Evolutionary conservation across 1,284 basidiomycete genomes (phyloP), one percentile per base, ranked within the genome.

Genomic region (Boletus hoseneyae): DNA sequence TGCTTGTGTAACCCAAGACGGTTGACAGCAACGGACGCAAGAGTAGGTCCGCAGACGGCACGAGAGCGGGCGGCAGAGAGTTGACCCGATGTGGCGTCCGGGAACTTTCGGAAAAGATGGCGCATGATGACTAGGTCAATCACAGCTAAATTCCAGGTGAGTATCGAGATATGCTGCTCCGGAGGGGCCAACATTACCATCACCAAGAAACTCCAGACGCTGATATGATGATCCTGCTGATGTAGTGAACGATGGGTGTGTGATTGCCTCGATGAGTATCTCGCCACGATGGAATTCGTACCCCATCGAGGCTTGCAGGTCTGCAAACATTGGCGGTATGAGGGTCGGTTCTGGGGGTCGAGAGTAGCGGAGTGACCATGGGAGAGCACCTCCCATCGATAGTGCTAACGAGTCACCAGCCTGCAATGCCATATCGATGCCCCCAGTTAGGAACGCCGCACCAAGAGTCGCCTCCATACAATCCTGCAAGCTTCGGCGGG

Each of bases 391-490:
- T 4, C 90, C 90, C 60, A 91, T 82, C 40, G 81, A 78, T 29
- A 93, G 64, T 0, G 83, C 82, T 18, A 93, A 69, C 4, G 75
- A 72, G 1, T 74, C 75, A 9, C 89, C 90, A 6, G 80, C 69
- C n/a, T 69, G 73, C 45, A 93, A 68, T 1, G 85, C 81, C 72
- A 82, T 78, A 15, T 75, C 64, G 30, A 92, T 78, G 0, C 89
- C 88, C 10, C 87, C 88, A 7, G 79, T 74, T 9, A 83, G 56
- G 59, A 83, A 91, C 32, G 80, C 77, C 1, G 87, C 90, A 10
- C 89, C 91, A 2, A 93, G 70, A 3, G 81, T 75, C 1, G 91
- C 85, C 64, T 94, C 91, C 80, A 91, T 87, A 57, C 86, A 89
- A 61, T 93, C 91, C 59, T 90, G 89, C 53, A 93, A 68, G 61